Evolutionary conservation across 805 yeast species (phyloP).

Genomic region (Yamadazyma sp.): DNA sequence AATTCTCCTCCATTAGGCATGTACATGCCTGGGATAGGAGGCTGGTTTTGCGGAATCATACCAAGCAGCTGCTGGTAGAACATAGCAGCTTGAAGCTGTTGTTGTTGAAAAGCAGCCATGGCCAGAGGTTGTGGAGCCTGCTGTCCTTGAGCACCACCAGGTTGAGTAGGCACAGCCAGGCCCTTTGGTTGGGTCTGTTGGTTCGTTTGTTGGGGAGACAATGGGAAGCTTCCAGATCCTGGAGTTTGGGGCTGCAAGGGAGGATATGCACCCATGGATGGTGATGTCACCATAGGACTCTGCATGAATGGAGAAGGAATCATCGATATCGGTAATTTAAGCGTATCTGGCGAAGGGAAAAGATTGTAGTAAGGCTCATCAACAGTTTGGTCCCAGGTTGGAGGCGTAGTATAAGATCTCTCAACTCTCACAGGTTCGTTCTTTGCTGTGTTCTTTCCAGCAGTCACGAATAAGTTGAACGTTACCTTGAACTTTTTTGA

Average conservation of each 20-base stretch:
- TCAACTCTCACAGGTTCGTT: conserved; percentile 42
- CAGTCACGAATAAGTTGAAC: conserved; percentile 55
- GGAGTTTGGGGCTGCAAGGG: conserved; percentile 4
- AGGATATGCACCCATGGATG: conserved; percentile 10
- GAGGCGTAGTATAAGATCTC: conserved; percentile 69
- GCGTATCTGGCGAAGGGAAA: conserved; percentile 43
- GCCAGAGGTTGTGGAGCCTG: conserved; percentile 13
- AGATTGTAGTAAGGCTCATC: conserved; percentile 56
- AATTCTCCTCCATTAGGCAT: conserved; percentile 12
- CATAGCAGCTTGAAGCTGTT: conserved; percentile 39
- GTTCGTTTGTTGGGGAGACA: conserved; percentile 31
- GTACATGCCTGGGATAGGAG: conserved; percentile 23
- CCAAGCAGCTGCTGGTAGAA: conserved; percentile 36
- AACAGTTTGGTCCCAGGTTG: conserved; percentile 68
- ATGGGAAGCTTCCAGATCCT: conserved; percentile 2
- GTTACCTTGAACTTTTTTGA: conserved; percentile 37
- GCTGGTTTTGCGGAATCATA: conserved; percentile 34
- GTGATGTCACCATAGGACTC: conserved; percentile 31
- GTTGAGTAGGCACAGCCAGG: conserved; percentile 11
- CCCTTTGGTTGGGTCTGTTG: conserved; percentile 1
- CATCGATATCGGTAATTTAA: conserved; percentile 16
- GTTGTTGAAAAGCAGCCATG: conserved; percentile 36
- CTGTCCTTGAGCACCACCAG: conserved; percentile 7
- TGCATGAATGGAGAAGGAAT: conserved; percentile 29
- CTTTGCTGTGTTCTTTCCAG: conserved; percentile 32